These are phyloP conservation scores for Taxillus chinensis DNA, from an alignment of 164 flowering plant species.

Conservation along the genomic window DNA sequence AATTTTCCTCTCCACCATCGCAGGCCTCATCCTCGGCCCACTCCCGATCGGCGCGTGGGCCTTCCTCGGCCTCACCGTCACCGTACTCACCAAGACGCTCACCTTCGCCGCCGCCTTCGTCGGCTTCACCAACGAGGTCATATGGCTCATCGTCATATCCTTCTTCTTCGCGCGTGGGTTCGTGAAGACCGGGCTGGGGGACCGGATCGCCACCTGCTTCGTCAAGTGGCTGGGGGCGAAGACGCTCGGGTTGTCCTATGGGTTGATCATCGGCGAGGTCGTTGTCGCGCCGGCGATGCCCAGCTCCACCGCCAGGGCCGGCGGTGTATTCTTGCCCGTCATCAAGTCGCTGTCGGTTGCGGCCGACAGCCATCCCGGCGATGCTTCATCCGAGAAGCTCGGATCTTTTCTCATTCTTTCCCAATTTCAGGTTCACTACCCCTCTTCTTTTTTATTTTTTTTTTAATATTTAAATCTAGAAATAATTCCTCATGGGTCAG, in stretches of 20 bases:
- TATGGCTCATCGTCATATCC: not conserved
- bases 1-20: not conserved
- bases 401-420: too few relatives aligned
- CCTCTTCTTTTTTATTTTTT: not conserved
- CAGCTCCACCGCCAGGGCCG: constrained; percentile 24
- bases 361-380: too few relatives aligned
- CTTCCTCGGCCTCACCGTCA: constrained; percentile 1
- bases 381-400: too few relatives aligned
- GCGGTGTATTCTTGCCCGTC: constrained; percentile 18
- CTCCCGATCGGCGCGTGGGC: not conserved
- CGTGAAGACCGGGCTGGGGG: constrained; percentile 25
- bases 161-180: constrained; percentile 17
- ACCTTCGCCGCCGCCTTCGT: not conserved
- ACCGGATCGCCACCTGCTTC: constrained; percentile 19
- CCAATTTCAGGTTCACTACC: not conserved
- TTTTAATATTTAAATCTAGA: too few relatives aligned
- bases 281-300: constrained; percentile 22
- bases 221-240: constrained; percentile 17
- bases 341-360: too few relatives aligned
- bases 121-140: not conserved
- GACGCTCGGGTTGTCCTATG: constrained; percentile 21
- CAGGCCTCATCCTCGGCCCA: not conserved
- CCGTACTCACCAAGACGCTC: not conserved
- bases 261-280: constrained; percentile 20
- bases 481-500: too few relatives aligned